Percentiles rank a stretch among this genome's conserved stretches.
Conservation (phyloP, 2,329 filamentous ascomycete species). For the Ascosphaera pollenicola region DNA sequence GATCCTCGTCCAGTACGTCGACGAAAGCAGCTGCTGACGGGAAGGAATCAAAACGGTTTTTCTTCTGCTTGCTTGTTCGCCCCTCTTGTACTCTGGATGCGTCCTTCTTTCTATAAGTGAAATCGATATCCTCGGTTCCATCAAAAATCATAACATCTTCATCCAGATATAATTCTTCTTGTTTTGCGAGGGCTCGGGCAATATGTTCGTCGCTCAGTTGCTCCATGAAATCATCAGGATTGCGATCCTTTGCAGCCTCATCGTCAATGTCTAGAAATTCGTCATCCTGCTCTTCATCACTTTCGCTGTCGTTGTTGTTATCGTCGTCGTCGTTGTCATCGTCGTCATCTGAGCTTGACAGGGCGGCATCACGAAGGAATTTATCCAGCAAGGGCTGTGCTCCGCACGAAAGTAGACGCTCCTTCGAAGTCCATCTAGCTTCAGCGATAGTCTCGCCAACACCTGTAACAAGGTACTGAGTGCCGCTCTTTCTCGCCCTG, state of each 20-base stretch:
- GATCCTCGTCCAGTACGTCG: conserved; percentile 34
- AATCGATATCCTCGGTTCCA: conserved; percentile 32
- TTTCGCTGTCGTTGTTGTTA: conserved; percentile 14
- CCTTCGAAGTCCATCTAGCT: conserved; percentile 26
- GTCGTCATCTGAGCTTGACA: conserved; percentile 2
- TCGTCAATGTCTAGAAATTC: conserved; percentile 13
- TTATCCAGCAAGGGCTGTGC: conserved; percentile 7
- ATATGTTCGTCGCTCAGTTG: conserved; percentile 37
- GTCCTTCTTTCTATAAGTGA: conserved; percentile 24
- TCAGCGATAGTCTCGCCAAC: conserved; percentile 22
- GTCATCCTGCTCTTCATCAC: conserved; percentile 12
- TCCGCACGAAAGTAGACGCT: conserved; percentile 11
- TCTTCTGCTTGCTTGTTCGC: conserved; percentile 4
- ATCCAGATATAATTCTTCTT: conserved; percentile 16
- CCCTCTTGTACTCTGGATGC: conserved; percentile 1
- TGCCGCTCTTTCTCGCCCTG: conserved; percentile 21
- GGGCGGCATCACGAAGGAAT: not conserved
- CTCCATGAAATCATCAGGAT: conserved; percentile 10
- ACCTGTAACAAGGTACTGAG: conserved; percentile 31
- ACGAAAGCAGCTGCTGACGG: conserved; percentile 33
- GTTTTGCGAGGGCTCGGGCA: conserved; percentile 36
- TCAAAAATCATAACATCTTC: conserved; percentile 31
- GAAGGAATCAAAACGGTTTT: conserved; percentile 18
- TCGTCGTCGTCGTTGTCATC: conserved; percentile 10
- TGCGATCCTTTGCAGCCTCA: conserved; percentile 12